Conservation (phyloP, 2,329 filamentous ascomycete species). For the Lasiodiplodia citricola region DNA sequence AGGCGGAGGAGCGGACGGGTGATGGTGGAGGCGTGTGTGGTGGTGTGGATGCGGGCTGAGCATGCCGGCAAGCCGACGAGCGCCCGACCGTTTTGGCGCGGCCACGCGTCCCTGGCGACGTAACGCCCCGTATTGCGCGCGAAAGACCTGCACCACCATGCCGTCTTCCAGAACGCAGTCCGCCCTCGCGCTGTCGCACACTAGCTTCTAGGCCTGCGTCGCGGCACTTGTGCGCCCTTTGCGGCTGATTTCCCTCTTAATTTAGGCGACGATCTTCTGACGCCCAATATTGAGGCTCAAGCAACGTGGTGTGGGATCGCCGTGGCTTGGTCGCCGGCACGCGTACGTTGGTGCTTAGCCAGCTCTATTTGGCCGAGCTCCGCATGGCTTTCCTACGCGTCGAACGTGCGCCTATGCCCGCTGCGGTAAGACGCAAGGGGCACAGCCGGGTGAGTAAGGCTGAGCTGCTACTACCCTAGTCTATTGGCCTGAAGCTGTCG, state of each 20-base stretch:
- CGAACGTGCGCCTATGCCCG: not conserved
- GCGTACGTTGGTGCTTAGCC: constrained; percentile 7
- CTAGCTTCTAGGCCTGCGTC: not conserved
- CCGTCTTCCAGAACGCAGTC: too few species aligned
- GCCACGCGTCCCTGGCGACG: constrained; percentile 14
- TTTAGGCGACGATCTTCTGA: constrained; percentile 2
- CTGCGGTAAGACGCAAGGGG: not conserved
- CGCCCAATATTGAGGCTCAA: not conserved
- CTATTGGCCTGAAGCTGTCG: constrained; percentile 5
- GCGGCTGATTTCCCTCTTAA: not conserved
- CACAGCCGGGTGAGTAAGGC: constrained; percentile 8
- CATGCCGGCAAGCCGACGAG: not conserved
- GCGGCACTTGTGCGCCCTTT: not conserved
- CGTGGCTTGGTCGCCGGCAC: constrained; percentile 3
- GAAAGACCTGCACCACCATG: not conserved
- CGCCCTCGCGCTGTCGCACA: not conserved
- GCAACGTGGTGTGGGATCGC: not conserved
- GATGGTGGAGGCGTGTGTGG: not conserved
- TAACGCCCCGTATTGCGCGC: constrained; percentile 12
- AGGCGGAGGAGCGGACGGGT: too few species aligned
- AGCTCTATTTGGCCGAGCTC: not conserved
- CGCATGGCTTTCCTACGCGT: not conserved
- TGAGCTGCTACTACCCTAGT: not conserved
- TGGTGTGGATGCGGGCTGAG: not conserved
- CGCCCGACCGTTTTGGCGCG: not conserved